Evolutionary conservation across 192 early-diverging fungal genomes (phyloP), one percentile per base, ranked within the genome.

Genomic region (Chytriomyces hyalinus): DNA sequence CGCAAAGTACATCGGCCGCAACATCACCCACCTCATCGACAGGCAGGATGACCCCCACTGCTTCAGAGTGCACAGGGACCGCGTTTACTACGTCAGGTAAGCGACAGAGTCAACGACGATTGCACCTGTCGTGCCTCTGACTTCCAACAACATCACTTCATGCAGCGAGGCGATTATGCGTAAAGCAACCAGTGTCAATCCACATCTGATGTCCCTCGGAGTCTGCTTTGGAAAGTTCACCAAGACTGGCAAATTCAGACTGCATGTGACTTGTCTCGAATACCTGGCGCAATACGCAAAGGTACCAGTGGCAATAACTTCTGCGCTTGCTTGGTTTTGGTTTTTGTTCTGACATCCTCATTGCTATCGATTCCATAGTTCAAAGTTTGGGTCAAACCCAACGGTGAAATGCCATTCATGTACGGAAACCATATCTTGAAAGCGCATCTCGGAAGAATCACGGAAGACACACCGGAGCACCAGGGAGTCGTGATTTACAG

Each of bases 191-290:
- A 90, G 88, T 61, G 87, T 98, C 67, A 92, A 90, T 45, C 93
- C 94, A 81, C 90, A 96, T 76, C 85, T 99, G 66, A 87, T 94
- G 60, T 93, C 95, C 6, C 86, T 98, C 46, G 97, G 97, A 53
- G 89, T 93, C n/a, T 97, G 96, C 85, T 99, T 99, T 88, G 97
- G 97, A 71, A 98, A 98, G 85, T 98, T 98, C 79, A 94, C 97
- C 72, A 98, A 99, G 88, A 93, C 96, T 47, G 92, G 95, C 67
- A 97, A 97, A 87, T 99, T 99, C 85, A 91, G 91, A 67, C 86
- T 99, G 79, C 93, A 96, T 76, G 94, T 99, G 68, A 99, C 97
- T 22, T 91, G 92, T 49, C 87, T 99, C 63, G 94, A 94, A 51
- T 90, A 94, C 79, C 89, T 99, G 46, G 93, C 94, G 22, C 97